phyloP scores from a whole-genome alignment of 106 monocot genomes.

The Xerophyta viscosa region DNA sequence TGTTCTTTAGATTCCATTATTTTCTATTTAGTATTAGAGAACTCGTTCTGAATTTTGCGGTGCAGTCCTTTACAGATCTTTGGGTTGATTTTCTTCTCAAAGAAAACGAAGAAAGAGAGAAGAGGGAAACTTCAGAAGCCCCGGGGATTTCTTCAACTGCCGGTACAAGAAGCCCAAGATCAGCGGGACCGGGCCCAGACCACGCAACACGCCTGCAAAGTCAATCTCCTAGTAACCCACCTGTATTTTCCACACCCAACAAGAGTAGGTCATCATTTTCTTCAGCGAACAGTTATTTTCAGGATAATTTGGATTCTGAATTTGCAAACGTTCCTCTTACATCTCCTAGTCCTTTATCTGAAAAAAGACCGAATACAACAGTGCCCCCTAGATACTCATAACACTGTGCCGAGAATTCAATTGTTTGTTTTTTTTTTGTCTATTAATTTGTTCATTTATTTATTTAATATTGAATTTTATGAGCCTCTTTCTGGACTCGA shows the following conservation, averaged over 20 bases:
- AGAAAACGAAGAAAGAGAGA: conserved; percentile 83
- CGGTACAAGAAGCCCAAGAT: neutral
- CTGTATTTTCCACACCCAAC: conserved; percentile 13
- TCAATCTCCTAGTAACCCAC: conserved; percentile 4
- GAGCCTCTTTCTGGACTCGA: no score
- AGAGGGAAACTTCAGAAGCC: conserved; percentile 47
- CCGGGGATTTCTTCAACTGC: conserved; percentile 12
- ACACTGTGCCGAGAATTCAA: neutral
- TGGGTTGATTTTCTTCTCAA: conserved; percentile 99
- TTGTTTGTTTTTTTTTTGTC: neutral
- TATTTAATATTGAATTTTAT: neutral
- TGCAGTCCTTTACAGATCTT: conserved; percentile 89
- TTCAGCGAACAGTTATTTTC: conserved; percentile 4
- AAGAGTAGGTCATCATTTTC: conserved; percentile 8
- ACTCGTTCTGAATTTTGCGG: neutral
- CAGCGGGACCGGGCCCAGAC: neutral
- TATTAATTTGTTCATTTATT: neutral
- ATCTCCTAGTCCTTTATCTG: conserved; percentile 22
- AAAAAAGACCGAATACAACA: conserved; percentile 15
- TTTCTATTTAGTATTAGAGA: no score
- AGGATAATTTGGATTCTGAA: conserved; percentile 34
- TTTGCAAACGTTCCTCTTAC: conserved; percentile 60
- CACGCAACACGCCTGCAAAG: neutral
- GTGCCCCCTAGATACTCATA: conserved; percentile 24
- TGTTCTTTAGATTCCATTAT: no score